These are phyloP conservation scores for Coccinonectria pachysandricola DNA, from an alignment of 2,329 filamentous ascomycete species.

Conservation along the genomic window DNA sequence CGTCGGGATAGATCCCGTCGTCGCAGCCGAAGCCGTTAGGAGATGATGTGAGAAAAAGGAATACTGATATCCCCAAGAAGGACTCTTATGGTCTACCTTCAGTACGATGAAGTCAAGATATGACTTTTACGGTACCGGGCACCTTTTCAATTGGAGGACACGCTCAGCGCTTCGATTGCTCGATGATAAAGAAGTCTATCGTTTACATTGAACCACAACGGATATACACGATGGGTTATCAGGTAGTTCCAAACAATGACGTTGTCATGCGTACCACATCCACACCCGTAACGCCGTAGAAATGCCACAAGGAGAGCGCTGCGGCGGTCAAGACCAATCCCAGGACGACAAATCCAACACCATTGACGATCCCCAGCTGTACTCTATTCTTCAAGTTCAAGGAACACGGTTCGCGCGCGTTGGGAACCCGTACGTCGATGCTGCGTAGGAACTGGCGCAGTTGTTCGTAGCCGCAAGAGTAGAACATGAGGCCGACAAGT, in stretches of 20 bases:
- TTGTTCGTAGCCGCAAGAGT: slow-evolving; percentile 33
- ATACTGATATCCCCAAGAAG: too few relatives aligned
- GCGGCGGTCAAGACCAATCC: slow-evolving; percentile 18
- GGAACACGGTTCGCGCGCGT: too few relatives aligned
- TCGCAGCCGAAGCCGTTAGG: slow-evolving; percentile 31
- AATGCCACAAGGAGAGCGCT: slow-evolving; percentile 17
- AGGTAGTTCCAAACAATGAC: slow-evolving; percentile 15
- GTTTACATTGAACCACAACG: too few relatives aligned
- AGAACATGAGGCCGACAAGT: slow-evolving; percentile 38
- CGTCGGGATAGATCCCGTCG: slow-evolving; percentile 11
- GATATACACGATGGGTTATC: slow-evolving; percentile 4
- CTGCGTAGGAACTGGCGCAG: slow-evolving; percentile 15
- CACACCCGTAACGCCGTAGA: slow-evolving; percentile 9
- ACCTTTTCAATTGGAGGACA: too few relatives aligned
- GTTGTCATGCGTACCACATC: slow-evolving; percentile 10
- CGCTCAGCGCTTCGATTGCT: too few relatives aligned
- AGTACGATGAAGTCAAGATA: too few relatives aligned
- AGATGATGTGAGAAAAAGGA: background rate
- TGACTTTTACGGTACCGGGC: too few relatives aligned
- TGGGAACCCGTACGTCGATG: slow-evolving; percentile 16
- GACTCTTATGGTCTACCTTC: too few relatives aligned
- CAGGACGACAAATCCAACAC: slow-evolving; percentile 13
- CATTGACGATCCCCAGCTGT: slow-evolving; percentile 12
- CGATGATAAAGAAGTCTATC: too few relatives aligned
- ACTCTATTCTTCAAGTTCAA: slow-evolving; percentile 13